Evolutionary conservation across 2,329 filamentous ascomycete genomes (phyloP).

Genomic region (Microdochium trichocladiopsis): DNA sequence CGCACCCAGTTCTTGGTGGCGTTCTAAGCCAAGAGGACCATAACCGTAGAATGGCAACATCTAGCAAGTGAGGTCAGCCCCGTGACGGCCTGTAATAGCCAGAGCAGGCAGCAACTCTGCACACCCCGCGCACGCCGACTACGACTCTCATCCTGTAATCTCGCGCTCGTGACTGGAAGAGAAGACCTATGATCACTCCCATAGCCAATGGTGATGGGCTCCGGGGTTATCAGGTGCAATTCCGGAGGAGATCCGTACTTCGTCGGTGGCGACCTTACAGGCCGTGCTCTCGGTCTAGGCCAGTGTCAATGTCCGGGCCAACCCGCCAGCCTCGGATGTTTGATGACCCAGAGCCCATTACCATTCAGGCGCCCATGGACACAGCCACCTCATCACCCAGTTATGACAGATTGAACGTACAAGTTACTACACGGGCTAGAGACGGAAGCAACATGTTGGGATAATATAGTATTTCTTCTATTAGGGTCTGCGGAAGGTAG

Average conservation of each 20-base stretch:
- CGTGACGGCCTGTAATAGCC: background rate
- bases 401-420: background rate
- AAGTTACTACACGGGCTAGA: background rate
- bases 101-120: background rate
- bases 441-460: background rate
- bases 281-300: background rate
- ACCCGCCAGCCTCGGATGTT: background rate
- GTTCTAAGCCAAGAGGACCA: background rate
- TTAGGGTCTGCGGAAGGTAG: background rate
- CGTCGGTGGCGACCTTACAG: background rate
- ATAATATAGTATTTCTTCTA: background rate
- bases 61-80: background rate
- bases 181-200: background rate
- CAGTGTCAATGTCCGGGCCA: background rate
- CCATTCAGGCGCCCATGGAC: background rate
- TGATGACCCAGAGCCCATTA: too few relatives aligned
- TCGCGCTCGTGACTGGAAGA: background rate
- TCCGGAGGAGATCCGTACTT: background rate
- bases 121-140: background rate
- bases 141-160: background rate
- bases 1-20: background rate
- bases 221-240: background rate
- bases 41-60: background rate
- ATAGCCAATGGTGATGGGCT: background rate
- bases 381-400: background rate